Percentiles rank a stretch among this genome's conserved stretches.
phyloP scores from a whole-genome alignment of 805 yeast genomes.

The Sungouiella thailandica region DNA sequence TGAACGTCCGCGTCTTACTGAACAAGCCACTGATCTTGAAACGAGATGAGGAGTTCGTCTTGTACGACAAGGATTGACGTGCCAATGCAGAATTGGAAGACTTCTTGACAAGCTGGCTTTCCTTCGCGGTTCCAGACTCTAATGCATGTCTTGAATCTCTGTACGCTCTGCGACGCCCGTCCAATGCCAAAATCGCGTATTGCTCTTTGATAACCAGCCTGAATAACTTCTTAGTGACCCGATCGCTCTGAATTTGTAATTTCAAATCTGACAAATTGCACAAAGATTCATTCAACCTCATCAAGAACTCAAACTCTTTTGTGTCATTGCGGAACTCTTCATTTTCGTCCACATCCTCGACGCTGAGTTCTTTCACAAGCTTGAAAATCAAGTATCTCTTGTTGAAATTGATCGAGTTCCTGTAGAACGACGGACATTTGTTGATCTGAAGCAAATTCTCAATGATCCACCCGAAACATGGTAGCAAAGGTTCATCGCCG shows the following conservation, averaged over 20 bases:
- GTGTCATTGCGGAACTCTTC: constrained; percentile 25
- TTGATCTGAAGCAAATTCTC: constrained; percentile 66
- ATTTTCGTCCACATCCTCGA: constrained; percentile 28
- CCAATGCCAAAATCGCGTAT: constrained; percentile 24
- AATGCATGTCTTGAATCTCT: constrained; percentile 12
- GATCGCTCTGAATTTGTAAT: constrained; percentile 26
- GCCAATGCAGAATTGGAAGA: constrained; percentile 25
- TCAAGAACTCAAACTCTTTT: constrained; percentile 48
- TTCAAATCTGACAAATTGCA: constrained; percentile 29
- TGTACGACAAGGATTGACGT: constrained; percentile 37
- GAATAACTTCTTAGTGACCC: constrained; percentile 24
- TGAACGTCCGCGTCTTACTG: constrained; percentile 53
- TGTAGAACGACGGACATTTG: constrained; percentile 69
- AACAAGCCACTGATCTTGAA: constrained; percentile 57
- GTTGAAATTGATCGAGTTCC: constrained; percentile 74
- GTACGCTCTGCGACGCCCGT: constrained; percentile 28
- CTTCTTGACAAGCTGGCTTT: constrained; percentile 24
- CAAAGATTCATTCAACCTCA: constrained; percentile 39
- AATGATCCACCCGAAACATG: constrained; percentile 89
- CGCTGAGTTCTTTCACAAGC: constrained; percentile 33
- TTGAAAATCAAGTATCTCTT: constrained; percentile 46
- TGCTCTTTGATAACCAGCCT: constrained; percentile 28
- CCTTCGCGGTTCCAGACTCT: constrained; percentile 1
- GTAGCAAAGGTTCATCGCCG: constrained; percentile 50
- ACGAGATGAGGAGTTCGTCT: constrained; percentile 34